Evolutionary conservation across 2,329 filamentous ascomycete species (phyloP).

Genomic region (Aspergillus spinulosporus): DNA sequence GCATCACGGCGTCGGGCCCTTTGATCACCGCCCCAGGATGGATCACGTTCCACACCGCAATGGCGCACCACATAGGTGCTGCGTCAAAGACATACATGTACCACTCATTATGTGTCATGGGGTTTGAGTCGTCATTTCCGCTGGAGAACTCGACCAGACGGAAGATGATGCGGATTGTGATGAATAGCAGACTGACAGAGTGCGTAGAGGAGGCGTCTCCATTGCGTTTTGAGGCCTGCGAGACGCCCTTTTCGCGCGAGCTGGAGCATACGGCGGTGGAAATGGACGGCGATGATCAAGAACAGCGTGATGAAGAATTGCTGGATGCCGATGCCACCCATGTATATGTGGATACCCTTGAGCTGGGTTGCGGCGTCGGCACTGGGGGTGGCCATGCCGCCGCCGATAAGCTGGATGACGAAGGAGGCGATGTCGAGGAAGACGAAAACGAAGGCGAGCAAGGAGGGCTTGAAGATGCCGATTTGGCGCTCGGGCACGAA

Average conservation of each 20-base stretch:
- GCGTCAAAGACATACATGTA: conserved; percentile 44
- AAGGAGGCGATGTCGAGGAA: conserved; percentile 40
- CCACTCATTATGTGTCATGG: conserved; percentile 41
- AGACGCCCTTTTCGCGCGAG: not conserved
- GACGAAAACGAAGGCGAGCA: conserved; percentile 44
- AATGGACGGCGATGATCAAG: not conserved
- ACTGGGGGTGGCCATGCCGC: conserved; percentile 13
- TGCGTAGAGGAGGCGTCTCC: not conserved
- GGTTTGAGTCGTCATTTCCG: conserved; percentile 33
- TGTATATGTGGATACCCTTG: conserved; percentile 28
- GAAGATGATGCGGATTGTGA: conserved; percentile 58
- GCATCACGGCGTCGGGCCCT: conserved; percentile 34
- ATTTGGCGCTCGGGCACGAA: conserved; percentile 43
- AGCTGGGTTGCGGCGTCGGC: conserved; percentile 9
- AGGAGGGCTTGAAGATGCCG: conserved; percentile 39
- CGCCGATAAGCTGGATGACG: conserved; percentile 28
- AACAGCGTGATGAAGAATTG: not conserved
- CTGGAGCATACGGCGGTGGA: not conserved
- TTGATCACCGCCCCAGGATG: conserved; percentile 39
- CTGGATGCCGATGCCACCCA: not conserved
- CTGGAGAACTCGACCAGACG: conserved; percentile 62
- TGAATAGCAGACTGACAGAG: conserved; percentile 19
- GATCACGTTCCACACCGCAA: conserved; percentile 38
- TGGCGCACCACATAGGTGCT: conserved; percentile 41
- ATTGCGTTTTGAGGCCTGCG: not conserved